Evolutionary conservation across 2,329 filamentous ascomycete species (phyloP).

Genomic region (Talaromyces sp.): DNA sequence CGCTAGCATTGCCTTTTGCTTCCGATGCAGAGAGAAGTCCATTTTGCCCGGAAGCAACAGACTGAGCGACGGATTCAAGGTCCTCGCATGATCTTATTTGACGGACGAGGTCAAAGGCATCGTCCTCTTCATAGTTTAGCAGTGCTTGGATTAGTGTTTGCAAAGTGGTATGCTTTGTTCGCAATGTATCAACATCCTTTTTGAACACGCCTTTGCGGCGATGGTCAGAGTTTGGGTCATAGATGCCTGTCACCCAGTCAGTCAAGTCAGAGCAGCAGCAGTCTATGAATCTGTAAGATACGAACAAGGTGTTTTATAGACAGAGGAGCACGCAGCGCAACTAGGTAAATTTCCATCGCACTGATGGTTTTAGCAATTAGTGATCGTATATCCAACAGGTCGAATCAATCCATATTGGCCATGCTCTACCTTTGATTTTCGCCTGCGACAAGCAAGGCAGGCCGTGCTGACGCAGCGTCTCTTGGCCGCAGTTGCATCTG

Average conservation of each 20-base stretch:
- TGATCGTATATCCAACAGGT: not conserved
- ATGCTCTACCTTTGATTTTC: slow-evolving; percentile 68
- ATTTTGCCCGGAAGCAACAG: slow-evolving; percentile 58
- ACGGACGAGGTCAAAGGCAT: slow-evolving; percentile 77
- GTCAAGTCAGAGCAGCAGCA: not conserved
- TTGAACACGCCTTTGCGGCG: slow-evolving; percentile 96
- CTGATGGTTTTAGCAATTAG: slow-evolving; percentile 34
- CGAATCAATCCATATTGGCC: not conserved
- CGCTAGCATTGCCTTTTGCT: slow-evolving; percentile 30
- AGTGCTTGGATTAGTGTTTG: slow-evolving; percentile 93
- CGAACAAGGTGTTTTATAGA: slow-evolving; percentile 64
- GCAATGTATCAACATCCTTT: slow-evolving; percentile 85
- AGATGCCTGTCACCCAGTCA: slow-evolving; percentile 68
- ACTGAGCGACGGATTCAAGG: slow-evolving; percentile 65
- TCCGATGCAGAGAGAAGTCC: slow-evolving; percentile 47
- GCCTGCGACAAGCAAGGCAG: slow-evolving; percentile 75
- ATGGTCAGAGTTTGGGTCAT: slow-evolving; percentile 95
- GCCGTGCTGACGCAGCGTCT: slow-evolving; percentile 82
- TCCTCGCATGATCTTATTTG: slow-evolving; percentile 86
- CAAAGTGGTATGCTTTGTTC: slow-evolving; percentile 82
- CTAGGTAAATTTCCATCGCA: slow-evolving; percentile 90
- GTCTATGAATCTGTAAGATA: not conserved
- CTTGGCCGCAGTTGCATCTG: slow-evolving; percentile 52
- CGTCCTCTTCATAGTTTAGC: slow-evolving; percentile 85
- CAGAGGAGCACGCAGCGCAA: slow-evolving; percentile 93